Conservation (phyloP, 208 protist genomes). For the Crithidia bombi region DNA sequence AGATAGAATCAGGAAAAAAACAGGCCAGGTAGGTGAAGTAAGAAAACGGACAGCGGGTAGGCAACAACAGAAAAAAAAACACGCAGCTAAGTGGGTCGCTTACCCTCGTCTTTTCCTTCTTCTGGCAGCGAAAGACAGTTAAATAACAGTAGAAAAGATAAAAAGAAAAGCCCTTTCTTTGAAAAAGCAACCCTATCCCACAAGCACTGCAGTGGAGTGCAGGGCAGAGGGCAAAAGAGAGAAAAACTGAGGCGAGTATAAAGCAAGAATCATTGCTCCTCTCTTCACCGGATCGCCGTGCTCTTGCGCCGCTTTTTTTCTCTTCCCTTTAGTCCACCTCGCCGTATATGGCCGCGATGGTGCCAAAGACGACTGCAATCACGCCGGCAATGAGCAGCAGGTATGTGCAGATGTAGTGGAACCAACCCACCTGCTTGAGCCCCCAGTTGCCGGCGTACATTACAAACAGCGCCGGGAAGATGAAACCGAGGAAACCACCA, state of each 20-base stretch:
- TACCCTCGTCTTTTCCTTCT: too few species aligned
- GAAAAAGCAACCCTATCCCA: conserved; percentile 19
- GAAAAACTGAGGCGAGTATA: too few species aligned
- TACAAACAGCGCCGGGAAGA: conserved; percentile 82
- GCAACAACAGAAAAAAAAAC: too few species aligned
- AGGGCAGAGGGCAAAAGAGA: too few species aligned
- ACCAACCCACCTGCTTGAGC: conserved; percentile 54
- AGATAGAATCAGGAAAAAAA: too few species aligned
- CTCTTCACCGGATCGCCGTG: too few species aligned
- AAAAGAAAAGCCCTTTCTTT: conserved; percentile 19
- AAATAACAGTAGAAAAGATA: conserved; percentile 7
- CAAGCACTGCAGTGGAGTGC: too few species aligned
- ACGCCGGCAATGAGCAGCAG: conserved; percentile 76
- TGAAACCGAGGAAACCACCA: conserved; percentile 82
- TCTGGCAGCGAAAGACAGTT: too few species aligned
- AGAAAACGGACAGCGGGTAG: too few species aligned
- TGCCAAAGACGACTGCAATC: conserved; percentile 73
- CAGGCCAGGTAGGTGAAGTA: too few species aligned
- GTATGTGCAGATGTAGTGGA: conserved; percentile 79
- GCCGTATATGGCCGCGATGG: conserved; percentile 61
- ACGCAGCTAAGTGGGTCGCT: too few species aligned
- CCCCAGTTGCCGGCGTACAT: conserved; percentile 80
- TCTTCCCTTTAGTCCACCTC: conserved; percentile 28
- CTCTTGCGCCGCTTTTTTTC: too few species aligned
- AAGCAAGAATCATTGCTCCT: not conserved